These are phyloP conservation scores for Paramarasmius palmivorus DNA, from an alignment of 1,284 basidiomycete species.

Conservation along the genomic window DNA sequence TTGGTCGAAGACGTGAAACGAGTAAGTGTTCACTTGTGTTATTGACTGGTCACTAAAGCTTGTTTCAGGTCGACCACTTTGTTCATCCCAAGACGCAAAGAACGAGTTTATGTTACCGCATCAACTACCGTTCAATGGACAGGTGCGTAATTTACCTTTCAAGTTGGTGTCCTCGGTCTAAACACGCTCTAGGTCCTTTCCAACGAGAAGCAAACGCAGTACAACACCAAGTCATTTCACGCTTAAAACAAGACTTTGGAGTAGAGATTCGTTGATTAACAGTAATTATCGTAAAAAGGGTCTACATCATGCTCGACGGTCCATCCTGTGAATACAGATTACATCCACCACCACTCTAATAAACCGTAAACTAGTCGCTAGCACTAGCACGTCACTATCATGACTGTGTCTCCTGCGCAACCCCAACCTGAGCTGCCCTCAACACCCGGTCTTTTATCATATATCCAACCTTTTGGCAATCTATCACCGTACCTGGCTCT, in stretches of 20 bases:
- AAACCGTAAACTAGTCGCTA: slow-evolving; percentile 6
- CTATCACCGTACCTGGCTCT: slow-evolving; percentile 87
- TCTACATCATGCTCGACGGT: neutral
- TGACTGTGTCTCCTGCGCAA: slow-evolving; percentile 69
- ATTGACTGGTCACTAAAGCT: slow-evolving; percentile 2
- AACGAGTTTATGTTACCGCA: slow-evolving; percentile 84
- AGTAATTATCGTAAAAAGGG: slow-evolving; percentile 33
- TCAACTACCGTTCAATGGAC: slow-evolving; percentile 98
- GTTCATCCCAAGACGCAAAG: slow-evolving; percentile 86
- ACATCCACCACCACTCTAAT: slow-evolving; percentile 1
- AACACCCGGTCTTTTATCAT: slow-evolving; percentile 91
- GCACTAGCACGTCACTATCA: too few relatives aligned
- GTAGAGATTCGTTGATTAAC: slow-evolving; percentile 74
- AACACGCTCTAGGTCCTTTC: slow-evolving; percentile 86
- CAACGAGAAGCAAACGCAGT: slow-evolving; percentile 86
- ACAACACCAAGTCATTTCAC: slow-evolving; percentile 59
- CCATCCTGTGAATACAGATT: slow-evolving; percentile 11
- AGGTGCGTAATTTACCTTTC: too few relatives aligned
- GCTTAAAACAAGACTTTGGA: slow-evolving; percentile 60
- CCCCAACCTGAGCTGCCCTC: slow-evolving; percentile 95
- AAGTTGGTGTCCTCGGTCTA: too few relatives aligned
- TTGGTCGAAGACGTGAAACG: slow-evolving; percentile 88
- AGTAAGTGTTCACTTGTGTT: slow-evolving; percentile 41
- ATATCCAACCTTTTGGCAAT: slow-evolving; percentile 91
- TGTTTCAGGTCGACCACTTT: slow-evolving; percentile 84